These are phyloP conservation scores for Aurinia saxatilis DNA, from an alignment of 345 rosid genomes.

Conservation along the genomic window DNA sequence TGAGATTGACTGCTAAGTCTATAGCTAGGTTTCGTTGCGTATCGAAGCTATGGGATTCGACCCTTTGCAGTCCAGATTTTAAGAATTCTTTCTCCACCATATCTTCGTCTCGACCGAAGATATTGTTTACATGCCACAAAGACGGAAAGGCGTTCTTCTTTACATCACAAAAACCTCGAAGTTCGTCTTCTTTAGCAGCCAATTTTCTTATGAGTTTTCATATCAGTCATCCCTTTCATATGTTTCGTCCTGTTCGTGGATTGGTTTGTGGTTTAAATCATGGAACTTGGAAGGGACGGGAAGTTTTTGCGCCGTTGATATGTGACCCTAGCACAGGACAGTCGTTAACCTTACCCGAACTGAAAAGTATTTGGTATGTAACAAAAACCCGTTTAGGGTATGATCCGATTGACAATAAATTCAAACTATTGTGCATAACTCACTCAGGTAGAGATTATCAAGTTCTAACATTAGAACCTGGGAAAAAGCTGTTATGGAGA, in stretches of 20 bases:
- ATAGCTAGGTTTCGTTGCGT: neutral
- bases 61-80: neutral
- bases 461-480: neutral
- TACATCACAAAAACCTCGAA: neutral
- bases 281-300: neutral
- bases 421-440: neutral
- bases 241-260: constrained; percentile 5
- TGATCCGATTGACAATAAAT: neutral
- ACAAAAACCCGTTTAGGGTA: neutral
- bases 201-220: neutral
- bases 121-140: neutral
- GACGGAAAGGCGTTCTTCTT: neutral
- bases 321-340: constrained; percentile 21
- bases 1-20: neutral
- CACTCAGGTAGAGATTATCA: too few relatives aligned
- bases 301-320: neutral
- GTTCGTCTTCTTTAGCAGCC: neutral
- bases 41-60: neutral
- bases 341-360: neutral
- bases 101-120: neutral
- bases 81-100: neutral
- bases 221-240: neutral
- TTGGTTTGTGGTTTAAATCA: neutral
- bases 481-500: neutral
- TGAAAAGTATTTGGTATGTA: neutral